phyloP scores from a whole-genome alignment of 345 rosid species.

The Lumnitzera racemosa region DNA sequence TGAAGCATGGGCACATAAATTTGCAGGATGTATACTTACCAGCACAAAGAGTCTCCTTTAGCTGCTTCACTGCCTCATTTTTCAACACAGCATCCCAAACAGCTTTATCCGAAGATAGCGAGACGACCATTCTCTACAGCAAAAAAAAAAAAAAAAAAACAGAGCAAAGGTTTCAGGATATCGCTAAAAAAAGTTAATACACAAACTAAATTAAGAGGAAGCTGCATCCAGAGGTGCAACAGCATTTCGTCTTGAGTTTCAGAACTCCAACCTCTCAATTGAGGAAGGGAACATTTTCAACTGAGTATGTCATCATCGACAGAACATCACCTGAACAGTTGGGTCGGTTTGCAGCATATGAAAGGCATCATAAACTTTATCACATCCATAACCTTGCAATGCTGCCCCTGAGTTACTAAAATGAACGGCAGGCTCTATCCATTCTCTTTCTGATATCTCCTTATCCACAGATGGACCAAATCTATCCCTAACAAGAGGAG shows the following conservation, averaged over 20 bases:
- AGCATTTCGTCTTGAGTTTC: too few species aligned
- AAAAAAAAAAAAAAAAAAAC: background rate
- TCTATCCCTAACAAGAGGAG: constrained; percentile 47
- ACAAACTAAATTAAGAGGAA: background rate
- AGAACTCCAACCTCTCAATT: background rate
- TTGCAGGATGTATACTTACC: constrained; percentile 24
- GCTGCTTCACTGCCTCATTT: constrained; percentile 68
- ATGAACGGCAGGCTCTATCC: constrained; percentile 65
- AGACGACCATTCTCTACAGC: constrained; percentile 69
- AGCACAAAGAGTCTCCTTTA: constrained; percentile 43
- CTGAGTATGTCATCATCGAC: background rate
- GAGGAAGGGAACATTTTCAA: background rate
- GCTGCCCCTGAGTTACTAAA: constrained; percentile 30
- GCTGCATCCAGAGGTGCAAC: background rate
- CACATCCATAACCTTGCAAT: constrained; percentile 40
- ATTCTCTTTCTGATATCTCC: constrained; percentile 43
- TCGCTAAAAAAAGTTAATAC: background rate
- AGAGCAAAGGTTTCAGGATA: background rate
- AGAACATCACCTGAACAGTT: constrained; percentile 55
- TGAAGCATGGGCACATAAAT: background rate
- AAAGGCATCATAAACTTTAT: constrained; percentile 64
- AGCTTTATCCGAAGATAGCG: constrained; percentile 70
- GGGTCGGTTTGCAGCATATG: constrained; percentile 73
- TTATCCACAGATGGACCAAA: constrained; percentile 23
- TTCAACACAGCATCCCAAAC: constrained; percentile 89